Conservation (phyloP, 139 green algal genomes). For the Coccomyxa sp. region DNA sequence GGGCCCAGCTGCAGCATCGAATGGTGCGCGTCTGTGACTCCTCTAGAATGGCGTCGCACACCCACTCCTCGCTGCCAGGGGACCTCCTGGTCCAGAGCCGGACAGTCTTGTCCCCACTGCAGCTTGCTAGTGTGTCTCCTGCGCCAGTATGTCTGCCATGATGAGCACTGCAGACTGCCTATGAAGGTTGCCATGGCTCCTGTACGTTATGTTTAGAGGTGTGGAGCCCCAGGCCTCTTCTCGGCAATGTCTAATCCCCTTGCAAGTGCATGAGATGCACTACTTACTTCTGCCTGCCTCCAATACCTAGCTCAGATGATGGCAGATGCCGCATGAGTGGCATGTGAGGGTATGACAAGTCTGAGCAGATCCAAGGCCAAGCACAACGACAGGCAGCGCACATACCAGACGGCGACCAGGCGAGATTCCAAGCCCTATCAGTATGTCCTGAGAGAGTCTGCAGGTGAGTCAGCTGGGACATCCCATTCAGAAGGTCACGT, state of each 20-base stretch:
- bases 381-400: no score
- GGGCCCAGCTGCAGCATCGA: slow-evolving; percentile 75
- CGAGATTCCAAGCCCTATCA: not conserved
- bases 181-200: no score
- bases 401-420: not conserved
- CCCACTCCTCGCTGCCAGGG: slow-evolving; percentile 28
- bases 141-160: no score
- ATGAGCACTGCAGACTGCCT: no score
- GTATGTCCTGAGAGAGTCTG: not conserved
- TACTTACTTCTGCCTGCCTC: no score
- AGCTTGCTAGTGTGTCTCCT: slow-evolving; percentile 82
- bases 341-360: no score
- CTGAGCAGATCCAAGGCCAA: no score
- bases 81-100: slow-evolving; percentile 69
- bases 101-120: slow-evolving; percentile 86
- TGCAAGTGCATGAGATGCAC: not conserved
- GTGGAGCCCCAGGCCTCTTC: not conserved
- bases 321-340: no score
- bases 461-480: not conserved
- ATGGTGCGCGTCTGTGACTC: slow-evolving; percentile 79
- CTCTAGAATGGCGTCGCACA: slow-evolving; percentile 73
- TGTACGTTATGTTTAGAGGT: no score
- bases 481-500: no score
- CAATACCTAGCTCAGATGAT: no score
- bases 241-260: not conserved